Evolutionary conservation across 192 early-diverging fungal genomes (phyloP).

Genomic region (Gonapodya prolifera): DNA sequence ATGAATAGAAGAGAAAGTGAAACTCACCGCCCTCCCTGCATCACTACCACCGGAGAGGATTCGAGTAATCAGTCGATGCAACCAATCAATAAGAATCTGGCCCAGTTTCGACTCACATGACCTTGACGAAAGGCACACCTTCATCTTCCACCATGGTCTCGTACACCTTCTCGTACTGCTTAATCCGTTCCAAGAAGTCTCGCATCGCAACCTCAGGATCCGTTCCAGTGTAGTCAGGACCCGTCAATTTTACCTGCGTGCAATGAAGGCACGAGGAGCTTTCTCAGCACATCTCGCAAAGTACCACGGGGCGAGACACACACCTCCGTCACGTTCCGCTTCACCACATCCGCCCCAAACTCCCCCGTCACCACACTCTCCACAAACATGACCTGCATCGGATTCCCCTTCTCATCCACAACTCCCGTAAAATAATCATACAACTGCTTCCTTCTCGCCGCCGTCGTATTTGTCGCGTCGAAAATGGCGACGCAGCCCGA

Average conservation of each 20-base stretch:
- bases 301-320: too few species aligned
- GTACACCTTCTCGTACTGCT: constrained; percentile 83
- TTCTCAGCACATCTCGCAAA: too few species aligned
- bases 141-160: constrained; percentile 70
- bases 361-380: constrained; percentile 90
- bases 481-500: constrained; percentile 80
- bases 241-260: background rate
- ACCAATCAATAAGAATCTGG: background rate
- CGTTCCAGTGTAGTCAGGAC: constrained; percentile 23
- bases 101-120: constrained; percentile 89
- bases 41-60: background rate
- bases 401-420: background rate
- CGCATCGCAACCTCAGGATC: constrained; percentile 77
- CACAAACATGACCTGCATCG: constrained; percentile 79
- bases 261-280: too few species aligned
- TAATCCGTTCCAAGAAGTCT: constrained; percentile 85
- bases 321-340: constrained; percentile 82
- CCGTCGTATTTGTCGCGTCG: constrained; percentile 96
- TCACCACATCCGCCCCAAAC: constrained; percentile 43
- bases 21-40: background rate
- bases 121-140: constrained; percentile 74
- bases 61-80: background rate
- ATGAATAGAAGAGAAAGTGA: constrained; percentile 11
- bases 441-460: constrained; percentile 57
- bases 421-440: background rate